Base-by-base conservation (phyloP, 768 basidiomycete species). In the Tulasnella sp. region DNA sequence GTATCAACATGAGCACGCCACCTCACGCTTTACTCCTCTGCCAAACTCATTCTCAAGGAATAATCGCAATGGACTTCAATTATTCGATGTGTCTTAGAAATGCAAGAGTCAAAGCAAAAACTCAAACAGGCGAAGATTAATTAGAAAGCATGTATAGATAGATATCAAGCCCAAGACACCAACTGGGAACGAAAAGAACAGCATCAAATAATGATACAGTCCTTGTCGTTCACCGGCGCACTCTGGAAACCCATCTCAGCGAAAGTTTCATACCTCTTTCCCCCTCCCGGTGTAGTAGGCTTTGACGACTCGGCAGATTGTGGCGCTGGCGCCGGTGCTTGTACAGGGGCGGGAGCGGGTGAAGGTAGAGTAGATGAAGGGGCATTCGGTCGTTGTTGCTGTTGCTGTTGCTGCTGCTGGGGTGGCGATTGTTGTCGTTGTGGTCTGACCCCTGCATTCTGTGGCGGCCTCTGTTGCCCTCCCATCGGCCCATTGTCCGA, bases 201-300 rank as follows among this genome's bases (percentile, higher is more conserved):
- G 15, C 34, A 5, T 38, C 69, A 96, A 91, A 96, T 94, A 64
- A 96, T 78, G 32, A 88, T 73, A 74, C 92, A 95, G 0, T 89
- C 85, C 71, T 91, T 84, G 4, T 88, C 80, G 67, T 91, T 82
- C 45, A 81, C 79, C 67, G 86, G 88, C 26, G 77, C 80, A 11
- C 85, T 84, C 30, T 83, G 80, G 67, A 92, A 85, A 0, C 93
- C 93, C 92, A 96, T 93, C 76, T 95, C 92, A 21, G 85, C 87
- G 73, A 96, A 94, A 45, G 91, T 93, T 67, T 84, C 77, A 1
- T 87, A 80, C 1, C 83, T 78, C 53, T 72, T 73, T 52, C 59
- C 61, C 17, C 66, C 64, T 3, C 65, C 63, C n/a, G 64, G 64
- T 13, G 54, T 56, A 7, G 54, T 48, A 7, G 19, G 21, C 47